Percentiles rank a stretch among this genome's conserved stretches.
Evolutionary conservation across 345 rosid genomes (phyloP).

Genomic region (Kernera saxatilis): DNA sequence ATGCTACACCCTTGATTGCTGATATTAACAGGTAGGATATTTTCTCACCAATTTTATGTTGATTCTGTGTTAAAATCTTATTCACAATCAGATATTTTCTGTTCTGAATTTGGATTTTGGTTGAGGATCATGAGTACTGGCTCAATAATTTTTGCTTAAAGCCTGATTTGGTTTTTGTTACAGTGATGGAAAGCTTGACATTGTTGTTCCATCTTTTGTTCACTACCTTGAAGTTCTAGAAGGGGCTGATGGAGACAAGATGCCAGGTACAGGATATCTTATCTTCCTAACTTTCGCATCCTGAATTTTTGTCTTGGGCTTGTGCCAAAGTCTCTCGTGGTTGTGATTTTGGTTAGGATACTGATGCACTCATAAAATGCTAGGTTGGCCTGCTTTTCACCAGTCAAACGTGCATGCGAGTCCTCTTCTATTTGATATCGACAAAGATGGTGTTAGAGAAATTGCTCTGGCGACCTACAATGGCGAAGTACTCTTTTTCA

Average conservation of each 20-base stretch:
- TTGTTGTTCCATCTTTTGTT: conserved; percentile 94
- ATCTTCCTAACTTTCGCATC: background rate
- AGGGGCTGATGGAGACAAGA: conserved; percentile 98
- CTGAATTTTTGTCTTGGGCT: background rate
- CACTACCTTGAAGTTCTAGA: conserved; percentile 99
- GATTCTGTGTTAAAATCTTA: background rate
- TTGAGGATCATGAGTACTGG: background rate
- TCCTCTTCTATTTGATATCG: conserved; percentile 91
- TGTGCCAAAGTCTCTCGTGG: too few relatives aligned
- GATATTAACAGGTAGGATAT: conserved; percentile 74
- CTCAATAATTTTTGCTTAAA: background rate
- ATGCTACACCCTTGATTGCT: conserved; percentile 88
- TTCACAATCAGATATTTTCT: background rate
- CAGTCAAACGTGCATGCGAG: conserved; percentile 97
- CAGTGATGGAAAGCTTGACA: conserved; percentile 98
- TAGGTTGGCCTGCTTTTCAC: conserved; percentile 99
- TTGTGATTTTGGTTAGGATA: background rate
- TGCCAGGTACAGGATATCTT: conserved; percentile 59
- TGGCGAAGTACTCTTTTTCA: conserved; percentile 91
- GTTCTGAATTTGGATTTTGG: background rate
- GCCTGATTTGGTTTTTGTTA: background rate
- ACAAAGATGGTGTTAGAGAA: conserved; percentile 95
- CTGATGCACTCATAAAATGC: conserved; percentile 20
- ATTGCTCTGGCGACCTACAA: conserved; percentile 94
- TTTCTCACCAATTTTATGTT: background rate